These are phyloP conservation scores for Piper betle DNA, from an alignment of 164 flowering plant species.

Conservation along the genomic window DNA sequence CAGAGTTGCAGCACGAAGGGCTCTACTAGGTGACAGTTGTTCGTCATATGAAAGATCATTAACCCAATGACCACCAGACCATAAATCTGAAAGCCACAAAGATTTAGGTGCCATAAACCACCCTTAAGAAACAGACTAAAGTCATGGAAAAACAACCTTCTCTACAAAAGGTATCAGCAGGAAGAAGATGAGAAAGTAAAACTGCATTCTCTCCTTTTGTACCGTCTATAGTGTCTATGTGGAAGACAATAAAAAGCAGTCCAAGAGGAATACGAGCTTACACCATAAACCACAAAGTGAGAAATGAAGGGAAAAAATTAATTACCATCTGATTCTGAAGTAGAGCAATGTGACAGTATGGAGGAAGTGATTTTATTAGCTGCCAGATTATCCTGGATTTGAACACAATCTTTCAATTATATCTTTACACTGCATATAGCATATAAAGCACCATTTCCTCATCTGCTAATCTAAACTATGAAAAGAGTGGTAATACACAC, in stretches of 20 bases:
- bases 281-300: background rate
- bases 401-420: conserved; percentile 2
- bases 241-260: background rate
- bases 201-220: conserved; percentile 35
- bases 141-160: conserved; percentile 42
- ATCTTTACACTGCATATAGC: background rate
- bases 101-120: background rate
- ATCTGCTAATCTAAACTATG: background rate
- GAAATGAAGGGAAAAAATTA: conserved; percentile 1
- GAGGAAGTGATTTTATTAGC: conserved; percentile 9
- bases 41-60: conserved; percentile 18
- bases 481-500: conserved; percentile 11
- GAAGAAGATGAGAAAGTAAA: conserved; percentile 12
- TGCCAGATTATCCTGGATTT: conserved; percentile 20
- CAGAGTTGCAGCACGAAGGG: conserved; percentile 73
- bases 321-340: conserved; percentile 55
- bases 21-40: conserved; percentile 58
- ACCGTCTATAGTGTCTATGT: conserved; percentile 19
- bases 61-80: conserved; percentile 16
- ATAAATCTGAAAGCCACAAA: background rate
- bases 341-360: conserved; percentile 17
- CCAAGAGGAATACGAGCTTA: background rate
- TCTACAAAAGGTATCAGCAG: conserved; percentile 18
- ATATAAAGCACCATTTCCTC: background rate
- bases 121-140: background rate